Percentiles rank a stretch among this genome's conserved stretches.
Conservation (phyloP, 495 filamentous ascomycete genomes). For the Alectoria sarmentosa region DNA sequence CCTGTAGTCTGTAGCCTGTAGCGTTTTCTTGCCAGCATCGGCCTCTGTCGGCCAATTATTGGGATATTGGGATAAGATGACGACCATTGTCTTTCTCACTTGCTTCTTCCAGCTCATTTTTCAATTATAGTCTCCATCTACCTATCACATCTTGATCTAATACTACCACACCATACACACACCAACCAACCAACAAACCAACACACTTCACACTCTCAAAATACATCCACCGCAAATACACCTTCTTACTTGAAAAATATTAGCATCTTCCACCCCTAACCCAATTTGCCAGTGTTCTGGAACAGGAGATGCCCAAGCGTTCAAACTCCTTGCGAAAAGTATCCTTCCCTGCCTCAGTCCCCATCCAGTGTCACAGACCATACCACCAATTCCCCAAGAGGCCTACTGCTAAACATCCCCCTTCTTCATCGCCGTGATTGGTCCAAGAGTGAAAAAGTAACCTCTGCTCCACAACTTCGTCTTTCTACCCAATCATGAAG, state of each 20-base stretch:
- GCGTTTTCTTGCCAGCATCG: too few species aligned
- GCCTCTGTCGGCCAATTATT: not conserved
- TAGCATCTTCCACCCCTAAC: not conserved
- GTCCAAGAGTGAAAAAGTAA: not conserved
- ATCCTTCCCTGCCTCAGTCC: not conserved
- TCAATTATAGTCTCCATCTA: too few species aligned
- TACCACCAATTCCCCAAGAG: not conserved
- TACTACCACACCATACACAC: too few species aligned
- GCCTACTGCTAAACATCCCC: not conserved
- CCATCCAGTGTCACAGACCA: not conserved
- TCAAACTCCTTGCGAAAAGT: not conserved
- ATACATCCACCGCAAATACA: too few species aligned
- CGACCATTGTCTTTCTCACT: not conserved
- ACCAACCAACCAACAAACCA: too few species aligned
- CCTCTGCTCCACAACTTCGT: not conserved
- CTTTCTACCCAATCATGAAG: not conserved
- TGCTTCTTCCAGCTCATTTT: not conserved
- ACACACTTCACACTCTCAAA: too few species aligned
- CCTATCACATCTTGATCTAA: too few species aligned
- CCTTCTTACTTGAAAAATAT: too few species aligned
- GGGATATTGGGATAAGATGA: not conserved
- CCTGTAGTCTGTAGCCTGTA: not conserved
- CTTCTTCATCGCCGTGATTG: not conserved
- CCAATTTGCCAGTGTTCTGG: not conserved
- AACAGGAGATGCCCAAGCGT: not conserved